Evolutionary conservation across 192 early-diverging fungal genomes (phyloP).

Genomic region (Allomyces macrogynus): DNA sequence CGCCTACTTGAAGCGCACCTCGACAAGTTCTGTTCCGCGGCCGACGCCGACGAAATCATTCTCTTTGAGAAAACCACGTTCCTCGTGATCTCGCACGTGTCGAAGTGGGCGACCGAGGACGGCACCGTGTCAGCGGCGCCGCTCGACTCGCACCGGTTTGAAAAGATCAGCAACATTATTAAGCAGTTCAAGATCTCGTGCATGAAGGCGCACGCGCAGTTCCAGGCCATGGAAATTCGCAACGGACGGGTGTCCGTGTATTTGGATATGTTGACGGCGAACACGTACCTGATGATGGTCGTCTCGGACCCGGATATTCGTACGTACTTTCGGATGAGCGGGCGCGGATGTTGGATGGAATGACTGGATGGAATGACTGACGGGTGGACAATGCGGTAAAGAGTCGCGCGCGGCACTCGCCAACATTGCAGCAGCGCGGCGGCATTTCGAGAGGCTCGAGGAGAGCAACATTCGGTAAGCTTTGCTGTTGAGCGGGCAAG

Average conservation of each 20-base stretch:
- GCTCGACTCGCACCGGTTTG: conserved; percentile 59
- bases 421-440: conserved; percentile 59
- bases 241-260: conserved; percentile 49
- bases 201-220: conserved; percentile 59
- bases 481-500: too few species aligned
- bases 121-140: conserved; percentile 6
- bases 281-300: conserved; percentile 75
- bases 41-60: conserved; percentile 86
- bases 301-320: conserved; percentile 63
- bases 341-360: neutral
- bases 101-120: conserved; percentile 12
- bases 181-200: conserved; percentile 57
- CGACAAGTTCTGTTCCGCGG: conserved; percentile 52
- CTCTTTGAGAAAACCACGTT: conserved; percentile 91
- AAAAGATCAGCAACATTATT: conserved; percentile 78
- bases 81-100: conserved; percentile 72
- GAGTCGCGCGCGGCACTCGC: conserved; percentile 61
- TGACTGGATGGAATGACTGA: neutral
- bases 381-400: conserved; percentile 9
- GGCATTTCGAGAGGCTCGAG: conserved; percentile 65
- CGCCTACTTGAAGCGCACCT: conserved; percentile 55
- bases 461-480: conserved; percentile 1
- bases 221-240: conserved; percentile 73
- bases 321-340: conserved; percentile 19
- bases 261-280: conserved; percentile 61